phyloP scores from a whole-genome alignment of 768 basidiomycete species.

The Mycena epipterygia region DNA sequence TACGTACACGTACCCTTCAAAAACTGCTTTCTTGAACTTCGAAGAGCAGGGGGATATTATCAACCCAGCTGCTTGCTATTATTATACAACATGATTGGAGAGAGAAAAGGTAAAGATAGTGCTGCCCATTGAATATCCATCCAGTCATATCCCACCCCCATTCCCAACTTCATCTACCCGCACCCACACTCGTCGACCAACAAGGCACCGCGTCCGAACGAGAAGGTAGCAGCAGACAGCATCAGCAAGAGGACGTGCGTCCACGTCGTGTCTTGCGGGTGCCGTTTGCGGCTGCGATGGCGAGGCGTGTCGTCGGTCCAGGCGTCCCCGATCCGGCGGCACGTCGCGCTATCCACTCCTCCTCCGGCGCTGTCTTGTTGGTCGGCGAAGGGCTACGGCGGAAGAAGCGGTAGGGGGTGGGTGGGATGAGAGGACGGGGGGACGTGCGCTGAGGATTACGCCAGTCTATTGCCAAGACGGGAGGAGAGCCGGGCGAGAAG shows the following conservation, averaged over 20 bases:
- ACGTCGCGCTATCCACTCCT: neutral
- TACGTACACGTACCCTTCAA: too few species aligned
- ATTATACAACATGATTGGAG: too few species aligned
- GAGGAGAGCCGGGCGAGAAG: neutral
- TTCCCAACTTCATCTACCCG: neutral
- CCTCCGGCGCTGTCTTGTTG: neutral
- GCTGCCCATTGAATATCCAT: too few species aligned
- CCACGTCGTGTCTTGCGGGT: slow-evolving; percentile 14
- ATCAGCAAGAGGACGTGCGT: slow-evolving; percentile 1
- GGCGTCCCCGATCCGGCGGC: slow-evolving; percentile 22
- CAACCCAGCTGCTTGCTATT: too few species aligned
- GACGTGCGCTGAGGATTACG: neutral
- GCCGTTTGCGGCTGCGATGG: slow-evolving; percentile 10
- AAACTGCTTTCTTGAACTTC: too few species aligned
- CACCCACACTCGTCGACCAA: neutral
- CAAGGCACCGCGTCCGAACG: neutral
- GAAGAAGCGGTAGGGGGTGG: neutral
- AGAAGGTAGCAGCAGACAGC: neutral
- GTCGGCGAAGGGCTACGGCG: neutral
- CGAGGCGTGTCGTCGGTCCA: slow-evolving; percentile 6
- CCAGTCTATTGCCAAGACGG: neutral
- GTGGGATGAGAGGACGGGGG: neutral
- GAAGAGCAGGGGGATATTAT: too few species aligned
- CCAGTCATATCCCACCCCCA: neutral
- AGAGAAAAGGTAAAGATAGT: too few species aligned